Evolutionary conservation across 2,329 filamentous ascomycete species (phyloP).

Genomic region (Thelonectria rubi): DNA sequence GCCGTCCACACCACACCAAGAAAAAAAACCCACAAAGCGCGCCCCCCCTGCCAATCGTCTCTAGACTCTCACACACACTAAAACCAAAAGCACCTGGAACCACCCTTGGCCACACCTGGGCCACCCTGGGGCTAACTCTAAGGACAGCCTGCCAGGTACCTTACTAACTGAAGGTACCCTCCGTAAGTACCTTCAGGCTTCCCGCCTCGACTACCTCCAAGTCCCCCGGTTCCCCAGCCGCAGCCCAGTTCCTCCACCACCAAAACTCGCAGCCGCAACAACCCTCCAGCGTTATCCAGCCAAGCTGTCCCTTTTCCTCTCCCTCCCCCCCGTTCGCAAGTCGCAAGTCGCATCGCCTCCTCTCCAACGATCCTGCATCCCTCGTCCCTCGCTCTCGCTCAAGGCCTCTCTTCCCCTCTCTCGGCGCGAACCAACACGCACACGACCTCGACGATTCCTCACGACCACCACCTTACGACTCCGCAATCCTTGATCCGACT

Average conservation of each 20-base stretch:
- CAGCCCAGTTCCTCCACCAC: constrained; percentile 14
- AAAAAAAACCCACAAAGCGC: not conserved
- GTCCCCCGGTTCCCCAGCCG: constrained; percentile 33
- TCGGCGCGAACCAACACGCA: constrained; percentile 18
- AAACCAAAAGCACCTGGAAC: constrained; percentile 8
- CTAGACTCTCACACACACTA: constrained; percentile 12
- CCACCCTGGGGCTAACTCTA: constrained; percentile 6
- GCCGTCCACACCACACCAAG: constrained; percentile 12
- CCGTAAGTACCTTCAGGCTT: not conserved
- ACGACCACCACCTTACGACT: constrained; percentile 28
- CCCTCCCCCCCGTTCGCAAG: not conserved
- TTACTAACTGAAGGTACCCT: constrained; percentile 4
- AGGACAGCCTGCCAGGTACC: not conserved
- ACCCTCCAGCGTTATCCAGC: constrained; percentile 30
- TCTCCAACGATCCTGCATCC: constrained; percentile 27
- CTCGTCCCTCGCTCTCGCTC: not conserved
- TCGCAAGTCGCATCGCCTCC: constrained; percentile 31
- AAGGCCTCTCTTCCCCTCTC: not conserved
- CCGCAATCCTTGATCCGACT: constrained; percentile 20
- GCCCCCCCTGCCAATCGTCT: constrained; percentile 8
- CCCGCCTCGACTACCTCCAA: constrained; percentile 27
- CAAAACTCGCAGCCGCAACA: constrained; percentile 3
- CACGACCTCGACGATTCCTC: constrained; percentile 19
- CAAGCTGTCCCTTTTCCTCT: constrained; percentile 41
- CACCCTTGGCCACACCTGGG: constrained; percentile 9